Evolutionary conservation across 345 rosid genomes (phyloP).

Genomic region (Ricinus communis): DNA sequence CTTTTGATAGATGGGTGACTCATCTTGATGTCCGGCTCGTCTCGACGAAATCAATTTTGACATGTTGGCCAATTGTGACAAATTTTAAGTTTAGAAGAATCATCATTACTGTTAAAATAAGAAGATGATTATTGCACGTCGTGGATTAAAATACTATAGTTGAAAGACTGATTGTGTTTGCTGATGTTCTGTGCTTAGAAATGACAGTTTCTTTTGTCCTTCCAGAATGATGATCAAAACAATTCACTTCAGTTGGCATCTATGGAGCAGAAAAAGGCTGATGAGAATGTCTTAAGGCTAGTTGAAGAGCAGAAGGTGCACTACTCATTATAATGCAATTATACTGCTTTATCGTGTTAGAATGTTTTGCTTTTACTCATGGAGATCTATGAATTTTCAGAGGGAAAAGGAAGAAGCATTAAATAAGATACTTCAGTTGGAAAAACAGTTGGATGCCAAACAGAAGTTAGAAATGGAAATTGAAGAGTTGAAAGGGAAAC

Average conservation of each 20-base stretch:
- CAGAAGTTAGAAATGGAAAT: slow-evolving; percentile 90
- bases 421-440: slow-evolving; percentile 58
- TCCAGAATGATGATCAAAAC: slow-evolving; percentile 57
- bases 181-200: slow-evolving; percentile 9
- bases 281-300: slow-evolving; percentile 66
- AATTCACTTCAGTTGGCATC: slow-evolving; percentile 76
- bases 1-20: background rate
- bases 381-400: slow-evolving; percentile 37
- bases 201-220: slow-evolving; percentile 22
- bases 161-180: background rate
- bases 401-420: slow-evolving; percentile 74
- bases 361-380: slow-evolving; percentile 7
- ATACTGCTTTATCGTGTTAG: background rate
- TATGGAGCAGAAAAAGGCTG: slow-evolving; percentile 69
- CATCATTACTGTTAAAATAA: no score
- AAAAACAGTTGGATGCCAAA: slow-evolving; percentile 62
- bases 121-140: no score
- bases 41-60: background rate
- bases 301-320: slow-evolving; percentile 80
- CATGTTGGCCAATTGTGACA: background rate
- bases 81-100: background rate
- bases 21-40: background rate
- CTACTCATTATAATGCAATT: background rate
- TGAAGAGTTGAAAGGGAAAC: slow-evolving; percentile 74
- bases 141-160: background rate